Percentiles rank a stretch among this genome's conserved stretches.
Conservation (phyloP, 2,329 filamentous ascomycete species). For the Cytospora leucostoma region DNA sequence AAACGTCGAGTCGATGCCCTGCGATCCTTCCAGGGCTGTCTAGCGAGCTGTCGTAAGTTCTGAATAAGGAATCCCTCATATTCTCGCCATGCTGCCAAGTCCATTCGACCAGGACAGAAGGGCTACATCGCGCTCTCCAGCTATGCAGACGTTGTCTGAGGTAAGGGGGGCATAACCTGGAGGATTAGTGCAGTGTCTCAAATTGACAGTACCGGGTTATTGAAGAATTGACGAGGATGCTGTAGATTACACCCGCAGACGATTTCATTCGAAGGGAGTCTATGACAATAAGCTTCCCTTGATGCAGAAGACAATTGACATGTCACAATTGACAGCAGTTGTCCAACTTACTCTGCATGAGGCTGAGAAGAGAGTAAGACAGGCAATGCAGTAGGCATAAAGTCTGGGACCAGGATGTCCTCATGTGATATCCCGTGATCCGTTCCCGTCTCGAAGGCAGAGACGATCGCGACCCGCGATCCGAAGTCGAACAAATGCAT, state of each 20-base stretch:
- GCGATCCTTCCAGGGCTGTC: conserved; percentile 14
- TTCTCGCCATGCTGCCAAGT: conserved; percentile 8
- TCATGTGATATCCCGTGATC: conserved; percentile 21
- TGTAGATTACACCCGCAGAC: conserved; percentile 1
- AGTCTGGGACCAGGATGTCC: background rate
- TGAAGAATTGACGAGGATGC: background rate
- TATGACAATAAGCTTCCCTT: conserved; percentile 3
- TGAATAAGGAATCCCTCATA: conserved; percentile 12
- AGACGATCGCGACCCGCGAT: conserved; percentile 2
- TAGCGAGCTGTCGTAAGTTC: conserved; percentile 26
- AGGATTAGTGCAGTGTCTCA: conserved; percentile 15
- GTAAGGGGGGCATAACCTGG: background rate
- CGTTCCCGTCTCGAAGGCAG: background rate
- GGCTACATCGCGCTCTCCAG: conserved; percentile 14
- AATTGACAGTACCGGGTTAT: background rate
- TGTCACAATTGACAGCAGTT: conserved; percentile 15
- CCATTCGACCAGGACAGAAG: conserved; percentile 7
- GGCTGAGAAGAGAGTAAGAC: conserved; percentile 26
- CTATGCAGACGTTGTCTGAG: background rate
- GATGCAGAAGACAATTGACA: conserved; percentile 24
- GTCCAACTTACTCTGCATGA: conserved; percentile 18
- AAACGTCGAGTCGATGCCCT: conserved; percentile 15
- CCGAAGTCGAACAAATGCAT: background rate
- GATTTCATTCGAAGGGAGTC: background rate
- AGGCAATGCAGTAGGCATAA: conserved; percentile 9